A percentile compares a stretch with the other conserved stretches of the same genome.
These are phyloP conservation scores for Syzygium malaccense DNA, from an alignment of 441 rosid species.

Conservation along the genomic window DNA sequence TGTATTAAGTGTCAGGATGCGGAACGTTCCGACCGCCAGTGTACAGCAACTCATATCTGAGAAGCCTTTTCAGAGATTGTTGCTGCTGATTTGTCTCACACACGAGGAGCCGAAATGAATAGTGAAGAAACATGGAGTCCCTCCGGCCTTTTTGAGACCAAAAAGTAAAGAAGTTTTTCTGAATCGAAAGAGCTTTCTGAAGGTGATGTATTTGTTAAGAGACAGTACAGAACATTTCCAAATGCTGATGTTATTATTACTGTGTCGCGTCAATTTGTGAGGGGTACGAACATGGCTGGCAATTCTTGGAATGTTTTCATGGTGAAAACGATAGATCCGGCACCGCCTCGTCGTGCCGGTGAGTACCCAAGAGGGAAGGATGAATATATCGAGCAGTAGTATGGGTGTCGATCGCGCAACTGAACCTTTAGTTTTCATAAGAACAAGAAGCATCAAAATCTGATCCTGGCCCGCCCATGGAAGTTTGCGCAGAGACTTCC, in stretches of 20 bases:
- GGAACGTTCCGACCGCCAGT: not conserved
- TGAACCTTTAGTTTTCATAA: not conserved
- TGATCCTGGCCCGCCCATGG: not conserved
- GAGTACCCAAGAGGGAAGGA: not conserved
- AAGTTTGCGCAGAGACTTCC: not conserved
- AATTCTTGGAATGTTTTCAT: not conserved
- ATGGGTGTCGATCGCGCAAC: too few species aligned
- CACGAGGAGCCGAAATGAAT: not conserved
- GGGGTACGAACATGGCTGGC: rapidly evolving
- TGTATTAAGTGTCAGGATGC: not conserved
- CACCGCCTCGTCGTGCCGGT: rapidly evolving
- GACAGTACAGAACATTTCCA: not conserved
- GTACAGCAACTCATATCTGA: not conserved
- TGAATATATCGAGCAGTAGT: not conserved
- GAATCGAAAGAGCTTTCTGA: not conserved
- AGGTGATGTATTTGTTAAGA: not conserved
- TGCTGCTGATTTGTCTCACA: not conserved
- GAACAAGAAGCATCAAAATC: not conserved
- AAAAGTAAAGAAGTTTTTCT: not conserved
- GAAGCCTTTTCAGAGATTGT: not conserved
- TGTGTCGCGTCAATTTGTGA: not conserved
- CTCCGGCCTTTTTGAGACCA: not conserved
- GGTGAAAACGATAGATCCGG: not conserved
- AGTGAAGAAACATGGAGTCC: not conserved
- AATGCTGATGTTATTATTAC: not conserved